Evolutionary conservation across 2,329 filamentous ascomycete species (phyloP).

Genomic region (Colletotrichum chlorophyti): DNA sequence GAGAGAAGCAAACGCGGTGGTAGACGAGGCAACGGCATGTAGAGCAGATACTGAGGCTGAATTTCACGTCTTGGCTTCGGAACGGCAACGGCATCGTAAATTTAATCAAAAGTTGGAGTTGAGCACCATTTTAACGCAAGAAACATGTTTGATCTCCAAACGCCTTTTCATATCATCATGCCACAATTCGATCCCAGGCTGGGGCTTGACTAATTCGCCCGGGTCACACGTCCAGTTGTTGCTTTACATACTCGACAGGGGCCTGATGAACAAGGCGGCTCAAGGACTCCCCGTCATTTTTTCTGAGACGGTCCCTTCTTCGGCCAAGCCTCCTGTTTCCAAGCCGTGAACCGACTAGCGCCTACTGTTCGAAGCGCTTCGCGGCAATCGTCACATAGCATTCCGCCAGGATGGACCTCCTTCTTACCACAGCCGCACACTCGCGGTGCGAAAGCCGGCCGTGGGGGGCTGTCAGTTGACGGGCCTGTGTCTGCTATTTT

Average conservation of each 20-base stretch:
- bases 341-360: not conserved
- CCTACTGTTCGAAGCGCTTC: not conserved
- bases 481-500: not conserved
- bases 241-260: too few species aligned
- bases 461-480: too few species aligned
- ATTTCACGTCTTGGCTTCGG: not conserved
- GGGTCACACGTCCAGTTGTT: too few species aligned
- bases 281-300: too few species aligned
- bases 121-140: too few species aligned
- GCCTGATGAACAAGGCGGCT: too few species aligned
- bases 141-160: too few species aligned
- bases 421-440: not conserved
- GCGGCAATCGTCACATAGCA: not conserved
- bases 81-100: not conserved
- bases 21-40: conserved; percentile 70
- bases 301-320: not conserved
- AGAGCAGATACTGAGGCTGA: not conserved
- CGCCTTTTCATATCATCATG: too few species aligned
- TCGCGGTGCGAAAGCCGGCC: too few species aligned
- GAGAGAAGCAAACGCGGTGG: conserved; percentile 86
- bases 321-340: not conserved
- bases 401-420: not conserved
- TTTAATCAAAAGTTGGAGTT: not conserved
- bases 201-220: too few species aligned
- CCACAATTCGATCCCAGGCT: too few species aligned